phyloP scores from a whole-genome alignment of 73 alveolate genomes.

The Blepharisma japonicum region DNA sequence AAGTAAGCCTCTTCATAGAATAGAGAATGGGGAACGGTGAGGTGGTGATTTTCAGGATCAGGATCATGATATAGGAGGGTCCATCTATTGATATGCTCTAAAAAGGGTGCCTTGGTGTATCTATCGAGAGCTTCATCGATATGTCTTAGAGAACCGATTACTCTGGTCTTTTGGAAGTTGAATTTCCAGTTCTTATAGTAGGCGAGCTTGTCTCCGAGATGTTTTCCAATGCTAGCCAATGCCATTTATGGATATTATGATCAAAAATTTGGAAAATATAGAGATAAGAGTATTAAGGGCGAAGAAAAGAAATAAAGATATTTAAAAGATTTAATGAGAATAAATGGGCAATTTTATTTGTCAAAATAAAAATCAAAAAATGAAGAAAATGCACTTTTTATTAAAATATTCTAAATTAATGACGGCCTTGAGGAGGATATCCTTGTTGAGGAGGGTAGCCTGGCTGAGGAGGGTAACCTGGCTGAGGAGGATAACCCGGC shows the following conservation, averaged over 20 bases:
- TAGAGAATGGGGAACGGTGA: neutral
- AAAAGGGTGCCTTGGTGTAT: slow-evolving; percentile 5
- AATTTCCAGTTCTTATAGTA: slow-evolving; percentile 32
- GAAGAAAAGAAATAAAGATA: no score
- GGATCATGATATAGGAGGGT: neutral
- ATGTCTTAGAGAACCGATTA: slow-evolving; percentile 28
- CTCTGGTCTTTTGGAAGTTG: slow-evolving; percentile 30
- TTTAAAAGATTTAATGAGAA: no score
- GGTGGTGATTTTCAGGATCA: neutral
- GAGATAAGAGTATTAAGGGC: no score
- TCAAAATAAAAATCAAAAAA: no score
- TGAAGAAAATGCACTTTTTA: no score
- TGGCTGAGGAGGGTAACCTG: no score
- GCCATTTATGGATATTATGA: slow-evolving; percentile 4
- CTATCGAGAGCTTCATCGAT: slow-evolving; percentile 31
- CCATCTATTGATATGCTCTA: neutral
- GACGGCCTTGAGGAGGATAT: no score
- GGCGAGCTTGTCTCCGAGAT: slow-evolving; percentile 18
- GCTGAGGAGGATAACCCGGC: no score
- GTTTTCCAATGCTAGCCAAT: neutral
- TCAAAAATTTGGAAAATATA: no score
- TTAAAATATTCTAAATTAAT: no score
- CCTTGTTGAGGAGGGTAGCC: no score
- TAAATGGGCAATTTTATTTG: no score
- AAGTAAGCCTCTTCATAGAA: slow-evolving; percentile 27